Base-by-base conservation (phyloP, 441 rosid species). In the Caryocar brasiliense region DNA sequence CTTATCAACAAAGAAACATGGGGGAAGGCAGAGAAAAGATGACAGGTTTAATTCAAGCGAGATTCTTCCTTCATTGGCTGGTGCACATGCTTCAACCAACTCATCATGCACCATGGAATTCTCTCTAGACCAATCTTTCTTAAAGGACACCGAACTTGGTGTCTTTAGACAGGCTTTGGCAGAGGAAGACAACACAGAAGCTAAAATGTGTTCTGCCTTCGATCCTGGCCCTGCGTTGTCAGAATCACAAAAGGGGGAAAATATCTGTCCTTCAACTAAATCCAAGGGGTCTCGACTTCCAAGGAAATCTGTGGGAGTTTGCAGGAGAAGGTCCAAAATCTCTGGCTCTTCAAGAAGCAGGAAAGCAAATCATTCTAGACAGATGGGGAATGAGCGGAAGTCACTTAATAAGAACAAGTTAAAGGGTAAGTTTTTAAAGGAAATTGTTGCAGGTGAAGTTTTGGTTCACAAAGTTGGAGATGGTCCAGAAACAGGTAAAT, bases 401-500 rank as follows among this genome's bases (percentile, higher is more conserved):
- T 67, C 74, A 7, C 56, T 39, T 46, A 59, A 56, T 34, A 64
- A 58, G 71, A 66, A 63, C 34, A 61, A 59, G 47, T 67, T 52
- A 57, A 69, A 60, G 56, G 78, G 56, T 51, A 74, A 65, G 53
- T 58, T 28, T 48, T 58, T 46, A n/a, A n/a, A n/a, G 24, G 5
- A 29, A 40, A 33, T 33, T 52, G 30, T 30, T 13, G 46, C 54
- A 51, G 54, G 27, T 47, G 45, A 44, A 23, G 30, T 17, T 4
- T 22, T 33, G 15, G 69, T 35, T 24, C 46, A 40, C 28, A 57
- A 64, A 60, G 59, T 33, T 47, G 78, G 72, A 49, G 65, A 54
- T 71, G 58, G 34, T 26, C 54, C 53, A 21, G 66, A 71, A 59
- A 66, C 65, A 77, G 95, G 98, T 90, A 74, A n/a, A 39, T 46